Evolutionary conservation across 768 basidiomycete genomes (phyloP).

Genomic region (Termitomyces sp.): DNA sequence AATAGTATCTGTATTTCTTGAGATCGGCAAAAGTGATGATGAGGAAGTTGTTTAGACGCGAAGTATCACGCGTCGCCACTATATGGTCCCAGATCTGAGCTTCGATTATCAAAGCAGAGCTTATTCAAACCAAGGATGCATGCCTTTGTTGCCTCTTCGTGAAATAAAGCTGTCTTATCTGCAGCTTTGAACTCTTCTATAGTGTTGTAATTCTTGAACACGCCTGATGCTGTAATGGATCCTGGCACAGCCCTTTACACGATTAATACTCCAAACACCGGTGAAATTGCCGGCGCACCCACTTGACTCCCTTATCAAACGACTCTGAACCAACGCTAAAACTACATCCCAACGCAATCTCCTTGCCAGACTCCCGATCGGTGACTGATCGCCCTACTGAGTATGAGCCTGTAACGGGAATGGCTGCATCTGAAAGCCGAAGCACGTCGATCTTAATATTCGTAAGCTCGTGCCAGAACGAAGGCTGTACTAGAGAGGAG

Average conservation of each 20-base stretch:
- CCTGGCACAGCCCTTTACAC: conserved; percentile 37
- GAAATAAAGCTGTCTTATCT: conserved; percentile 86
- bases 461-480: conserved; percentile 91
- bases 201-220: conserved; percentile 93
- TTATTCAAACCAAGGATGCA: background rate
- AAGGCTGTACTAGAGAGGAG: conserved; percentile 80
- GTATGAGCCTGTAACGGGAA: conserved; percentile 65
- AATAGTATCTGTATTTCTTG: conserved; percentile 96
- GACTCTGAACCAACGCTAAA: conserved; percentile 61
- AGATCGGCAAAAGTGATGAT: conserved; percentile 94
- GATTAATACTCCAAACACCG: background rate
- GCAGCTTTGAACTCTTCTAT: conserved; percentile 92
- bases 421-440: conserved; percentile 67
- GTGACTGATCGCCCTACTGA: conserved; percentile 62
- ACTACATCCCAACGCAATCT: conserved; percentile 68
- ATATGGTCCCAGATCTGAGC: conserved; percentile 68
- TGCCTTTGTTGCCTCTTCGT: conserved; percentile 59
- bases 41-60: conserved; percentile 71
- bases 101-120: background rate
- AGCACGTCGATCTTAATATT: conserved; percentile 88
- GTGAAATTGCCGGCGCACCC: conserved; percentile 9
- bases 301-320: conserved; percentile 48
- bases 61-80: conserved; percentile 42
- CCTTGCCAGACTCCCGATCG: conserved; percentile 73
- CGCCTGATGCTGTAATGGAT: conserved; percentile 52